Evolutionary conservation across 257 asterid species (phyloP).

Genomic region (Verbascum thapsus): DNA sequence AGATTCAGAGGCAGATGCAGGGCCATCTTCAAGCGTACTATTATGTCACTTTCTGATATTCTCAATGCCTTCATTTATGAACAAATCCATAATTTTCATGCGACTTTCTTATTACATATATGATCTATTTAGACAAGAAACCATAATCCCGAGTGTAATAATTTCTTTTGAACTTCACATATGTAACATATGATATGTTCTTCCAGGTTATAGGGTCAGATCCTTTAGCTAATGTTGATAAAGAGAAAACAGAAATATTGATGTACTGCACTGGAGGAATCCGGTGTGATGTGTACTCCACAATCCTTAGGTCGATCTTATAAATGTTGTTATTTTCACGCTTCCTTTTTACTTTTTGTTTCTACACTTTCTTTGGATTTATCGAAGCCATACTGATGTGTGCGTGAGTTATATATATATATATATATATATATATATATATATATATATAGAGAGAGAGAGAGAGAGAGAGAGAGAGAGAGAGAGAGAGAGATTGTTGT

Average conservation of each 20-base stretch:
- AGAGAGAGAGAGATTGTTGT: background rate
- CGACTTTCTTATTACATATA: background rate
- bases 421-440: too few species aligned
- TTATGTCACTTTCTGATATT: slow-evolving; percentile 16
- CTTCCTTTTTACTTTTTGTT: background rate
- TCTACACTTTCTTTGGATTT: background rate
- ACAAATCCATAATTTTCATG: slow-evolving; percentile 6
- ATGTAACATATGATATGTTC: slow-evolving; percentile 22
- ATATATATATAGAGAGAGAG: too few species aligned
- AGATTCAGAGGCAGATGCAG: slow-evolving; percentile 79
- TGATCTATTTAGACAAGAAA: background rate
- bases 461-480: too few species aligned
- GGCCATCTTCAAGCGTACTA: slow-evolving; percentile 28
- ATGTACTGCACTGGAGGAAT: slow-evolving; percentile 99
- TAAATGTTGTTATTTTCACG: background rate
- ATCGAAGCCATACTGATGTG: background rate
- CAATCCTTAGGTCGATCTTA: slow-evolving; percentile 68
- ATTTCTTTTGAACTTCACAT: slow-evolving; percentile 19
- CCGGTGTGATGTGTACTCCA: slow-evolving; percentile 94
- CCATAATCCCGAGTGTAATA: background rate
- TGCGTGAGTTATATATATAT: too few species aligned
- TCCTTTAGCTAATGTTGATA: slow-evolving; percentile 77
- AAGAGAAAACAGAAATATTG: slow-evolving; percentile 75
- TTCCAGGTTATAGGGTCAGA: slow-evolving; percentile 64
- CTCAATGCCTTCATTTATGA: slow-evolving; percentile 16